Conservation (phyloP, 2,329 filamentous ascomycete species). For the Chalara sp. region DNA sequence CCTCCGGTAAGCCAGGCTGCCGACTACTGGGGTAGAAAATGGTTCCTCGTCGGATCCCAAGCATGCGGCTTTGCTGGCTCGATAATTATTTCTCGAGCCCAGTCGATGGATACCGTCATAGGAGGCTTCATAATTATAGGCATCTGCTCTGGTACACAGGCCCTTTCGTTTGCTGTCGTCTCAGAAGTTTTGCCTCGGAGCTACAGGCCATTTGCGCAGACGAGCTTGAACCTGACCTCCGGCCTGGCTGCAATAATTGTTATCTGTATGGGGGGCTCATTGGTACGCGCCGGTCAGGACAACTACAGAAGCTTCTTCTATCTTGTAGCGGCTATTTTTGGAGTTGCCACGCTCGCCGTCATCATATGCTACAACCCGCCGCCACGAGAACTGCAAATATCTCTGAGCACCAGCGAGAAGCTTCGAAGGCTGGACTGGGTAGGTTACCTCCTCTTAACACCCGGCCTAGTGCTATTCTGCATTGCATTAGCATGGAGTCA, state of each 20-base stretch:
- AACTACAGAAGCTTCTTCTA: neutral
- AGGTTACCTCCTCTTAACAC: constrained; percentile 29
- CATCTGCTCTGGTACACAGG: constrained; percentile 31
- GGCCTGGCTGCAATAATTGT: neutral
- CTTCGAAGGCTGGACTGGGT: constrained; percentile 32
- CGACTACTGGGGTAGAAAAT: constrained; percentile 36
- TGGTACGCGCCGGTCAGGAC: neutral
- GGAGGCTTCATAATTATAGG: constrained; percentile 31
- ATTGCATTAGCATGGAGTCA: constrained; percentile 31
- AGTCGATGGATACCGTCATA: constrained; percentile 30
- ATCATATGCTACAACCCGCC: constrained; percentile 27
- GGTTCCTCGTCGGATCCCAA: constrained; percentile 32
- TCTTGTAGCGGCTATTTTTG: neutral
- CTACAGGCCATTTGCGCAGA: constrained; percentile 14
- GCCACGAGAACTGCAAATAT: constrained; percentile 18
- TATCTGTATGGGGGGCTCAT: neutral
- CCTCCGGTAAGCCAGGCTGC: constrained; percentile 32
- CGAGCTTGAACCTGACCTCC: neutral
- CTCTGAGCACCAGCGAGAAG: constrained; percentile 26
- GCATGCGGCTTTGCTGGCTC: constrained; percentile 27
- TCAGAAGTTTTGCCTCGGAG: constrained; percentile 33
- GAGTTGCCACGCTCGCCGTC: neutral
- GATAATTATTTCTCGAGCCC: constrained; percentile 30
- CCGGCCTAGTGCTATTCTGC: constrained; percentile 32
- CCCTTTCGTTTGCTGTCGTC: constrained; percentile 31